Evolutionary conservation across 1,284 basidiomycete genomes (phyloP).

Genomic region (Fistulina hepatica): DNA sequence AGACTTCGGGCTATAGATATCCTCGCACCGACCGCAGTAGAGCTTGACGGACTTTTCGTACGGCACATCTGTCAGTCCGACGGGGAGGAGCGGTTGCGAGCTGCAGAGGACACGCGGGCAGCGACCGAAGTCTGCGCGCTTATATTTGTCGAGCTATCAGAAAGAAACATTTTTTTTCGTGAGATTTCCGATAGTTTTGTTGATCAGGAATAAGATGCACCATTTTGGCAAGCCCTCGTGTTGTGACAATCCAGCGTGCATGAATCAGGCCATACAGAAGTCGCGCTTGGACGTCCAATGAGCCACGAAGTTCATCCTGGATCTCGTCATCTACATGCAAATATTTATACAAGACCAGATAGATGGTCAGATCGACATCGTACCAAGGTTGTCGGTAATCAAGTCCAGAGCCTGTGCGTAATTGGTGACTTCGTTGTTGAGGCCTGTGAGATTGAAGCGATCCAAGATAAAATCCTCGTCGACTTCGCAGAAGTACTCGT

Average conservation of each 20-base stretch:
- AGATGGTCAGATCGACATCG: constrained; percentile 18
- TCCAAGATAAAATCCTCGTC: constrained; percentile 99
- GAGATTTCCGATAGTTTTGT: neutral
- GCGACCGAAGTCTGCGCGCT: constrained; percentile 90
- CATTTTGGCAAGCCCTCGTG: constrained; percentile 91
- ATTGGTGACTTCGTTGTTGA: constrained; percentile 94
- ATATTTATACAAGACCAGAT: neutral
- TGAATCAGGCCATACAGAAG: constrained; percentile 94
- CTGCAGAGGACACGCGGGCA: constrained; percentile 93
- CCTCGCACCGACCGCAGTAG: constrained; percentile 93
- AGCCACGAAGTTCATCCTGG: constrained; percentile 64
- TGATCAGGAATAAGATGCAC: constrained; percentile 31
- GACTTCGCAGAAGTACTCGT: constrained; percentile 99
- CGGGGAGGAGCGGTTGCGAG: constrained; percentile 86
- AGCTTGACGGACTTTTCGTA: constrained; percentile 97
- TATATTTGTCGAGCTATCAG: constrained; percentile 85
- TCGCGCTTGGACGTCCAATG: constrained; percentile 86
- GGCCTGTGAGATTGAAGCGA: constrained; percentile 94
- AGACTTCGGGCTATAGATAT: constrained; percentile 92
- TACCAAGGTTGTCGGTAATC: constrained; percentile 88
- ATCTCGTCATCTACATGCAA: constrained; percentile 57
- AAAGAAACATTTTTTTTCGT: neutral
- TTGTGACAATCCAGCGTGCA: constrained; percentile 93
- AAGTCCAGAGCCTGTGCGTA: constrained; percentile 91
- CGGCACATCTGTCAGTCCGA: constrained; percentile 86